phyloP scores from a whole-genome alignment of 495 filamentous ascomycete genomes.

The Parachaetomium inaequale region DNA sequence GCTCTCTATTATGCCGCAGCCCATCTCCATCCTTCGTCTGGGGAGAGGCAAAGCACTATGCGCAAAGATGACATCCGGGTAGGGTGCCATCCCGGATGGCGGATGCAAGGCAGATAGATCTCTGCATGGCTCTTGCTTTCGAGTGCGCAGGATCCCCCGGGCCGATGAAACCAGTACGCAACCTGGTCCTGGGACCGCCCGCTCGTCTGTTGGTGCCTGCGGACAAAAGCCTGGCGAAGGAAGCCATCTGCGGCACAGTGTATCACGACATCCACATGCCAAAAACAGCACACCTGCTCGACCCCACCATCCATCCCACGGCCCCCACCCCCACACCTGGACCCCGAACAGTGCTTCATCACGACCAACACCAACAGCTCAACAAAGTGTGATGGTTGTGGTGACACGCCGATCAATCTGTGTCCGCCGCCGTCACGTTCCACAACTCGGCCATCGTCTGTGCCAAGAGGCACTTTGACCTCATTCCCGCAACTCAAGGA shows the following conservation, averaged over 20 bases:
- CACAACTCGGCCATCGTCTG: background rate
- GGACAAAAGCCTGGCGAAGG: background rate
- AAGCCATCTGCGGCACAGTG: constrained; percentile 21
- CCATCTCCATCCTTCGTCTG: constrained; percentile 1
- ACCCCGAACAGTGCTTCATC: background rate
- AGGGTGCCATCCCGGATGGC: constrained; percentile 2
- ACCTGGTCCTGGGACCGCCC: background rate
- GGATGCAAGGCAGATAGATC: constrained; percentile 15
- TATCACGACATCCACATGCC: constrained; percentile 17
- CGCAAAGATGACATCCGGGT: background rate
- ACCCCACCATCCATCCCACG: background rate
- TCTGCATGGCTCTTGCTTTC: background rate
- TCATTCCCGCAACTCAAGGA: no score
- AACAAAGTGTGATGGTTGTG: background rate
- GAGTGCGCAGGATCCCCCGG: constrained; percentile 9
- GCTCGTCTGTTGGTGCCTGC: constrained; percentile 13
- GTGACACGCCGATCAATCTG: background rate
- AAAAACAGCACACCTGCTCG: constrained; percentile 17
- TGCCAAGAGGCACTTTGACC: no score
- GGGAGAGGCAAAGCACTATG: background rate
- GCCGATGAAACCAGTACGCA: constrained; percentile 1
- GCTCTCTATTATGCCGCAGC: constrained; percentile 3
- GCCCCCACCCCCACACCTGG: background rate
- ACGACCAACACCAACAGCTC: background rate
- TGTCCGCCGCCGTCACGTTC: background rate